Evolutionary conservation across 1,139 yeast species (phyloP).

Genomic region (Suhomyces bolitotheri): DNA sequence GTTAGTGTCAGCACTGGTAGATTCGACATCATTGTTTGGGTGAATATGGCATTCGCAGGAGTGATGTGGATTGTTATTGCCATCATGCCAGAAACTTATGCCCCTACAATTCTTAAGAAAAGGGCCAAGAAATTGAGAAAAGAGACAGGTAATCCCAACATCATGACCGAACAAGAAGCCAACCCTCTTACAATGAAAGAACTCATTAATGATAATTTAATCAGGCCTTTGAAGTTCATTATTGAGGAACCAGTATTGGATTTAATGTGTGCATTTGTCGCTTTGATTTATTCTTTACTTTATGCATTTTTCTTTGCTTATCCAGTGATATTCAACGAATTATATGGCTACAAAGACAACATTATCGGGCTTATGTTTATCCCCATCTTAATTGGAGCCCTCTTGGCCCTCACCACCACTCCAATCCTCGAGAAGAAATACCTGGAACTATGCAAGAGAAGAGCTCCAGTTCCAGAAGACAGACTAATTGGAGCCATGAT

Average conservation of each 20-base stretch:
- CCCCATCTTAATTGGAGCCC: constrained; percentile 86
- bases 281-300: constrained; percentile 79
- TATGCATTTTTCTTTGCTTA: constrained; percentile 93
- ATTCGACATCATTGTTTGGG: constrained; percentile 78
- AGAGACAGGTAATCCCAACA: constrained; percentile 76
- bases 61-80: constrained; percentile 68
- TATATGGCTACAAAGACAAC: constrained; percentile 68
- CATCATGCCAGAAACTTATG: constrained; percentile 82
- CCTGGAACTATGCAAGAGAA: constrained; percentile 47
- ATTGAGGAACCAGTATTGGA: constrained; percentile 82
- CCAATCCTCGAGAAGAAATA: constrained; percentile 69
- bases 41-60: constrained; percentile 89
- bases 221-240: constrained; percentile 74
- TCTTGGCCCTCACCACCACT: constrained; percentile 67
- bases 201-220: constrained; percentile 62
- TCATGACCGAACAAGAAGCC: constrained; percentile 92
- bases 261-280: constrained; percentile 79
- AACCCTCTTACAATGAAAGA: constrained; percentile 66
- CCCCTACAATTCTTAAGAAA: constrained; percentile 77
- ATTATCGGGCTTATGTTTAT: constrained; percentile 79
- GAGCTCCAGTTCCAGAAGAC: constrained; percentile 84
- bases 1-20: constrained; percentile 68
- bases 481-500: constrained; percentile 85
- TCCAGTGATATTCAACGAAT: constrained; percentile 68
- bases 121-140: constrained; percentile 71